A percentile compares a stretch with the other conserved stretches of the same genome.
phyloP scores from a whole-genome alignment of 176 grass and related monocot species.

The Sorghum bicolor region DNA sequence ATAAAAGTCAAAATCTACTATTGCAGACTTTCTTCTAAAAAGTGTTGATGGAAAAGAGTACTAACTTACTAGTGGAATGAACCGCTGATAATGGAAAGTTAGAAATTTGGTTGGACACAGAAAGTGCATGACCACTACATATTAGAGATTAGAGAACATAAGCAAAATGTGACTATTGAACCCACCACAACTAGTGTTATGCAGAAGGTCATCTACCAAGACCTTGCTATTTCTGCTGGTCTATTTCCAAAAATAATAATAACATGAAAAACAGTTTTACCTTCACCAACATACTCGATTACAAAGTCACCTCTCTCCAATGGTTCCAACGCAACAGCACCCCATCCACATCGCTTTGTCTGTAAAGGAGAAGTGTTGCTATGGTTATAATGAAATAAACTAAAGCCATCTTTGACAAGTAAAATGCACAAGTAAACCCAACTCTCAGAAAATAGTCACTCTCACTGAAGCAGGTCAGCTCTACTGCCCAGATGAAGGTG shows the following conservation, averaged over 20 bases:
- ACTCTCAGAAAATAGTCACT: constrained; percentile 2
- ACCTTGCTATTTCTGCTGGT: constrained; percentile 9
- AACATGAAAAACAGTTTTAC: constrained; percentile 39
- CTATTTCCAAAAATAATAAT: constrained; percentile 10
- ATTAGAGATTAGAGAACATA: constrained; percentile 1
- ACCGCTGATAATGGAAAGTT: background rate
- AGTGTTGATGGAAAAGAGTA: background rate
- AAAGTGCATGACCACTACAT: background rate
- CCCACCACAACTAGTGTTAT: background rate
- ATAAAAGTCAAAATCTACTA: background rate
- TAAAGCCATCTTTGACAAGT: constrained; percentile 17
- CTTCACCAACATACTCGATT: constrained; percentile 99
- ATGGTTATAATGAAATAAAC: background rate
- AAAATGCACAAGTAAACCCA: background rate
- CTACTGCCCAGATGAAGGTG: background rate
- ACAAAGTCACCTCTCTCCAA: constrained; percentile 94
- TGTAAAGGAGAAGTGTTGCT: constrained; percentile 33
- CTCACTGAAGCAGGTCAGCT: background rate
- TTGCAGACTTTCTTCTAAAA: background rate
- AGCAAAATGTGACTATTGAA: background rate
- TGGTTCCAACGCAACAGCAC: constrained; percentile 73
- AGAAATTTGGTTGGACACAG: background rate
- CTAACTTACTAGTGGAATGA: background rate
- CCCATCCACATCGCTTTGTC: constrained; percentile 95
- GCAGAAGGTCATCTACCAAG: background rate